Evolutionary conservation across 2,329 filamentous ascomycete species (phyloP).

Genomic region (Cercospora zeae-maydis): DNA sequence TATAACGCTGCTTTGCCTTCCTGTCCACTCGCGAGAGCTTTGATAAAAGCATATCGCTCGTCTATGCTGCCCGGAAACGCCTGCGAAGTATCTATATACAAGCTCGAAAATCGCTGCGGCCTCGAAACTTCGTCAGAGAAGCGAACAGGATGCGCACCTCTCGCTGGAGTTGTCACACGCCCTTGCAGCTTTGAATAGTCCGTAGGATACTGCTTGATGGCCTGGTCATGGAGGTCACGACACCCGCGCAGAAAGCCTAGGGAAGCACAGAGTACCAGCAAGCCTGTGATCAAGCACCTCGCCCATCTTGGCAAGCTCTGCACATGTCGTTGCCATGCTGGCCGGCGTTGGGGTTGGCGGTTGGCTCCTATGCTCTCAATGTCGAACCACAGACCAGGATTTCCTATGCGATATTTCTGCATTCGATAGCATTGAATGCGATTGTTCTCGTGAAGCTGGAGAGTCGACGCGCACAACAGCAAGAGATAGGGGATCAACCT

Average conservation of each 20-base stretch:
- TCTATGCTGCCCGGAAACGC: slow-evolving; percentile 12
- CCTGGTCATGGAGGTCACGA: slow-evolving; percentile 17
- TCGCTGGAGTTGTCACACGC: not conserved
- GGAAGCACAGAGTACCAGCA: slow-evolving; percentile 3
- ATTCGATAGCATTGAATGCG: slow-evolving; percentile 1
- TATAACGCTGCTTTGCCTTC: slow-evolving; percentile 22
- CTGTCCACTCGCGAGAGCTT: slow-evolving; percentile 16
- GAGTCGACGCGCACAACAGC: not conserved
- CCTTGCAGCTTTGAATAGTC: slow-evolving; percentile 12
- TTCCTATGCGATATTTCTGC: slow-evolving; percentile 3
- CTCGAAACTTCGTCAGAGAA: not conserved
- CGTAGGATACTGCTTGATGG: slow-evolving; percentile 16
- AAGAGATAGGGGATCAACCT: not conserved
- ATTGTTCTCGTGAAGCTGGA: not conserved
- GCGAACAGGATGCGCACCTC: slow-evolving; percentile 8
- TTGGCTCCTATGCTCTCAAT: slow-evolving; percentile 2
- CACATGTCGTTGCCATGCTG: slow-evolving; percentile 8
- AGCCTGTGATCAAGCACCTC: not conserved
- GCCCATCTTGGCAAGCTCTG: slow-evolving; percentile 11
- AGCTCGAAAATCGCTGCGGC: not conserved
- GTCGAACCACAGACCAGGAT: slow-evolving; percentile 8
- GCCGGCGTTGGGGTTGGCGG: slow-evolving; percentile 4
- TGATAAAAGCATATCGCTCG: slow-evolving; percentile 14
- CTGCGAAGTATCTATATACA: not conserved
- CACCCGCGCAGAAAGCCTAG: slow-evolving; percentile 14